A percentile compares a stretch with the other conserved stretches of the same genome.
These are phyloP conservation scores for Neurospora discreta DNA, from an alignment of 495 filamentous ascomycete species.

Conservation along the genomic window DNA sequence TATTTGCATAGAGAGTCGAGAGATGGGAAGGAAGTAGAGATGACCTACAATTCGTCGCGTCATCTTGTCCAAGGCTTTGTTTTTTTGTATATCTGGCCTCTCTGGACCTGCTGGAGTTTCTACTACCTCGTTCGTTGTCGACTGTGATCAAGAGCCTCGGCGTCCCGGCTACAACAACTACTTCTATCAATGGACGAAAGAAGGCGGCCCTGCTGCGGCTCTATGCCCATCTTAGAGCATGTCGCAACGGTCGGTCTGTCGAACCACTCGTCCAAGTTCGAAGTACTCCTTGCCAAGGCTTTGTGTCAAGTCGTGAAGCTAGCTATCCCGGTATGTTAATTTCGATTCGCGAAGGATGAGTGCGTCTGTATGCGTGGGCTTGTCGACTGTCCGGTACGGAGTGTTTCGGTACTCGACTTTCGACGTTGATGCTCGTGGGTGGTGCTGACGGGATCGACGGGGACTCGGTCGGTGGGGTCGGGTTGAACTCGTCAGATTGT, in stretches of 20 bases:
- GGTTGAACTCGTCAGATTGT: background rate
- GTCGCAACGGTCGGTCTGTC: background rate
- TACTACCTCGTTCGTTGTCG: background rate
- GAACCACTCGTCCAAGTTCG: background rate
- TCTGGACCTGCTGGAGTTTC: background rate
- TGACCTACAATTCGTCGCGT: conserved; percentile 36
- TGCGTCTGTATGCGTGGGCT: background rate
- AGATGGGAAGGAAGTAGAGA: background rate
- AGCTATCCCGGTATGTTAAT: background rate
- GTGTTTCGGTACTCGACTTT: background rate
- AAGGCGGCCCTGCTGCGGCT: background rate
- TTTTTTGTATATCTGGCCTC: background rate
- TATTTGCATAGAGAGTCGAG: background rate
- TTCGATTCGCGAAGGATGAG: background rate
- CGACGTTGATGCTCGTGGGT: background rate
- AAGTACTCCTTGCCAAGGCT: background rate
- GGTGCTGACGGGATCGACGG: background rate
- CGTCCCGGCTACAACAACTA: background rate
- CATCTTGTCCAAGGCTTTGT: conserved; percentile 8
- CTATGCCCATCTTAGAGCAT: conserved; percentile 5
- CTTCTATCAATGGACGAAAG: background rate
- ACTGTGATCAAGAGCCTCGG: background rate
- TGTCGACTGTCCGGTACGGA: background rate
- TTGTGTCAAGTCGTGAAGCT: background rate
- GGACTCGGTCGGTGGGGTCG: background rate